These are phyloP conservation scores for Solanum lycopersicoides DNA, from an alignment of 257 asterid species.

Conservation along the genomic window DNA sequence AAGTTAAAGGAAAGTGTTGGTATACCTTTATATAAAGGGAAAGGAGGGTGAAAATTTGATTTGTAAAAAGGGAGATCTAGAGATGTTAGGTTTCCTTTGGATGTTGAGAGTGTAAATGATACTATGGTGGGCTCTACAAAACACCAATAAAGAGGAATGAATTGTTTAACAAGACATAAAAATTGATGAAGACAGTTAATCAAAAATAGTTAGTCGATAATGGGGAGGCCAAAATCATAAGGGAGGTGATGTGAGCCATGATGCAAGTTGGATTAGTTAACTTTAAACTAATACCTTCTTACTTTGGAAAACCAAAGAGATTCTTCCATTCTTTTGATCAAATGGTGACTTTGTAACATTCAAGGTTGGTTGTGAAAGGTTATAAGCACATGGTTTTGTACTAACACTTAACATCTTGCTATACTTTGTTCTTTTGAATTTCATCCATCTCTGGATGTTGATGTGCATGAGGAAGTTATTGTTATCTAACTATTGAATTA, in stretches of 20 bases:
- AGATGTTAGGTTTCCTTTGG: not conserved
- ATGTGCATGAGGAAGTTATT: not conserved
- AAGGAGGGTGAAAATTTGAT: not conserved
- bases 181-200: not conserved
- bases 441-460: not conserved
- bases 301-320: not conserved
- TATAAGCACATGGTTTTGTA: not conserved
- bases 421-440: not conserved
- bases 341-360: not conserved
- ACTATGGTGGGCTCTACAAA: not conserved
- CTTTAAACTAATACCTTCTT: not conserved
- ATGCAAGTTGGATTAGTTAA: not conserved
- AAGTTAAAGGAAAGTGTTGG: not conserved
- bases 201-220: not conserved
- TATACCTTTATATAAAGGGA: not conserved
- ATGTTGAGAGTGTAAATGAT: not conserved
- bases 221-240: not conserved
- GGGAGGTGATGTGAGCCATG: not conserved
- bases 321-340: not conserved
- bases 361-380: not conserved
- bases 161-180: not conserved
- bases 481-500: not conserved
- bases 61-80: not conserved
- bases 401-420: not conserved
- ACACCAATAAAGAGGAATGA: not conserved